These are phyloP conservation scores for Trametes cubensis DNA, from an alignment of 768 basidiomycete species.

Conservation along the genomic window DNA sequence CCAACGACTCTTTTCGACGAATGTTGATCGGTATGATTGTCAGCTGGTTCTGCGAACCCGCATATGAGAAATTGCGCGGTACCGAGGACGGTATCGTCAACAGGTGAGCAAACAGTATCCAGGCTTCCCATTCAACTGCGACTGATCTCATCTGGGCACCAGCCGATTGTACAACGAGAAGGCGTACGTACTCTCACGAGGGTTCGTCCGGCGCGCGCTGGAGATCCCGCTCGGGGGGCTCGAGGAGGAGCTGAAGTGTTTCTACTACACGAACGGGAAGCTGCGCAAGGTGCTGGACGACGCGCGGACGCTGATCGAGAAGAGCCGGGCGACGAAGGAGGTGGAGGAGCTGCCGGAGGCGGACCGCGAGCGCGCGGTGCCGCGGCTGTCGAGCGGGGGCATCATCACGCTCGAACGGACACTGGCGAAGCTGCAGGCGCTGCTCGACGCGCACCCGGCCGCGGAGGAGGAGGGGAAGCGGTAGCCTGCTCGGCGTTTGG, in stretches of 20 bases:
- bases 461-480: neutral
- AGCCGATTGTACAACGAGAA: constrained; percentile 94
- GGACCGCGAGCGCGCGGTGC: constrained; percentile 58
- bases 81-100: constrained; percentile 90
- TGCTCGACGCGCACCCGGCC: constrained; percentile 33
- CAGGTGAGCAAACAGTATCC: constrained; percentile 50
- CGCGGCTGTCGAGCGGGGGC: constrained; percentile 77
- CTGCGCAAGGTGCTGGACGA: constrained; percentile 70
- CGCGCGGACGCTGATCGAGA: constrained; percentile 64
- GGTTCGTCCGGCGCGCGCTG: constrained; percentile 87
- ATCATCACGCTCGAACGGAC: constrained; percentile 79
- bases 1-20: neutral
- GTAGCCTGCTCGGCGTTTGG: neutral
- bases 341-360: constrained; percentile 33
- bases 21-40: neutral
- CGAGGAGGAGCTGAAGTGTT: constrained; percentile 69
- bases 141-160: neutral
- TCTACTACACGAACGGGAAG: constrained; percentile 67
- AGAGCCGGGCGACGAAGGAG: constrained; percentile 54
- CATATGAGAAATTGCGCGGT: constrained; percentile 88
- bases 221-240: constrained; percentile 75
- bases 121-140: neutral
- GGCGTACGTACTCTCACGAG: constrained; percentile 87
- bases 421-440: constrained; percentile 60
- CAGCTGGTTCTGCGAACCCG: constrained; percentile 91